Conservation (phyloP, 192 early-diverging fungal species). For the Backusella luteola region DNA sequence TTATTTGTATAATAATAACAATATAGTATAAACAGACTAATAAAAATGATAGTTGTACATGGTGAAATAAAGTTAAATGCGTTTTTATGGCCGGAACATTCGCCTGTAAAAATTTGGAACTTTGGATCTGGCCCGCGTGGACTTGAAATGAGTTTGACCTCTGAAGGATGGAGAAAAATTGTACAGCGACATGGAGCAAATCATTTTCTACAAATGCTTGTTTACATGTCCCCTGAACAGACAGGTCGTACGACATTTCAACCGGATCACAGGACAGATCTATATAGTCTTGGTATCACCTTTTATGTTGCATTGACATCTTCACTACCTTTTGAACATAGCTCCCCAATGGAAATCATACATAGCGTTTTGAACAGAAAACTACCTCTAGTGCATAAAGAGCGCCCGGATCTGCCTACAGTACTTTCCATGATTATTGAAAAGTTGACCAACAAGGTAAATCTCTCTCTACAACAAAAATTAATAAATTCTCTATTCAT, state of each 20-base stretch:
- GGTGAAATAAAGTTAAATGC: conserved; percentile 29
- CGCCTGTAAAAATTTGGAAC: conserved; percentile 19
- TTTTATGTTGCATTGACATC: conserved; percentile 29
- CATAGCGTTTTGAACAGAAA: conserved; percentile 29
- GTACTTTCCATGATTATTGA: conserved; percentile 30
- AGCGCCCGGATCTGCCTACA: conserved; percentile 19
- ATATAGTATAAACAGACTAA: neutral
- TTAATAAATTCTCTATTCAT: neutral
- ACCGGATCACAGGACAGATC: conserved; percentile 36
- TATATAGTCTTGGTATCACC: conserved; percentile 35
- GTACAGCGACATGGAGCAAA: conserved; percentile 5
- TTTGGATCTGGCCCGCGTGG: conserved; percentile 24
- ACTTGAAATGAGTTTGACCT: conserved; percentile 21
- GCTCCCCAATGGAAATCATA: conserved; percentile 31
- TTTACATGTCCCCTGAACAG: conserved; percentile 36
- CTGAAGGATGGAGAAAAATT: conserved; percentile 24
- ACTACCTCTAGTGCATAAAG: conserved; percentile 23
- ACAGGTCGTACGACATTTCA: conserved; percentile 32
- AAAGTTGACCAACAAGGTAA: conserved; percentile 35
- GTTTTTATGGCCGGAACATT: conserved; percentile 25
- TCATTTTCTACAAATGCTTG: conserved; percentile 22
- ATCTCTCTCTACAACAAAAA: no score
- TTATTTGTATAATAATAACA: no score
- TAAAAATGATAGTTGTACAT: conserved; percentile 24
- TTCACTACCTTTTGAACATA: conserved; percentile 23